Evolutionary conservation across 78 protist genomes (phyloP), one percentile per base, ranked within the genome.

Genomic region (Cavenderia fasciculata): DNA sequence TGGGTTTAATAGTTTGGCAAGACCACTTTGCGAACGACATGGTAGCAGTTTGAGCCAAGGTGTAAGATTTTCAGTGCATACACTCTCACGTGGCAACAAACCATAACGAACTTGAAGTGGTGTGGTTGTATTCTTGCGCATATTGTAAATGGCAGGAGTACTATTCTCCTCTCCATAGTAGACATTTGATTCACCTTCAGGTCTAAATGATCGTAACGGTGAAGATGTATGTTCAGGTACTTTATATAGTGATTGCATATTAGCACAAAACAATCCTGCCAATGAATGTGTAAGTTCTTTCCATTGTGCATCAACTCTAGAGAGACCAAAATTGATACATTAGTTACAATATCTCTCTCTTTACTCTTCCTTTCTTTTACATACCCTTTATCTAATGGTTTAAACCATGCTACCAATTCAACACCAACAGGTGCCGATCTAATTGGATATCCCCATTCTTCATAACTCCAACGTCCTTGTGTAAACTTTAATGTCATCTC

Each of bases 51-150:
- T 95, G 43, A 87, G 34, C 96, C 95, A 93, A 18, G 97, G 97
- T 18, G 97, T 91, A 41, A 95, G 86, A 84, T 95, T 95, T 72
- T 95, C 97, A 6, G 96, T 95, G 74, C 97, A 95, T 21, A 91
- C 96, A 0, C 84, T 77, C 61, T 95, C 97, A n/a, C 97, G 86
- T 16, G 95, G 94, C 41, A 95, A 40, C 4, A 68, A 61, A 18
- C 90, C 95, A 36, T 79, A 86, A 57, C 88, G 84, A n/a, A 73
- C 56, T 69, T 69, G 54, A 54, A 66, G 74, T 33, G 86, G 78
- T 2, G 41, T 34, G 0, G 73, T 63, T n/a, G 14, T 38, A 14
- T 73, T 31, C 29, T 62, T 59, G 0, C 16, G 27, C 7, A 38
- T 7, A 18, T 44, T 46, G 8, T 33, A n/a, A 4, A 82, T 59